Evolutionary conservation across 805 yeast genomes (phyloP).

Genomic region (Metschnikowia corniflorae): DNA sequence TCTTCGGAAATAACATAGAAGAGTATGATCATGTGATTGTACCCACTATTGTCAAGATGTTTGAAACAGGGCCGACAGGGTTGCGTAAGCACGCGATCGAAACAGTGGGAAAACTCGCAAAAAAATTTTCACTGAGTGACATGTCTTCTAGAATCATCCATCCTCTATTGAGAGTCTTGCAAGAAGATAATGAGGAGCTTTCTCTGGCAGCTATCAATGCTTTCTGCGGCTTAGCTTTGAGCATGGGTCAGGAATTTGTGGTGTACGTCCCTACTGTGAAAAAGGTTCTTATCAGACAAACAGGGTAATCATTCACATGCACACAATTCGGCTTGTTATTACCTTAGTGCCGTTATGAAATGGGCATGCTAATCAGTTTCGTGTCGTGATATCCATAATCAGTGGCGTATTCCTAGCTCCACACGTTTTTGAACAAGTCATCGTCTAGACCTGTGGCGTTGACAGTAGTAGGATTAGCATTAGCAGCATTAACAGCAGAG

Average conservation of each 20-base stretch:
- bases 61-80: slow-evolving; percentile 63
- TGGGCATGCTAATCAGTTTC: too few relatives aligned
- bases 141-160: slow-evolving; percentile 90
- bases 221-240: slow-evolving; percentile 69
- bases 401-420: slow-evolving; percentile 53
- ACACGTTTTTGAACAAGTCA: slow-evolving; percentile 66
- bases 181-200: slow-evolving; percentile 53
- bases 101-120: slow-evolving; percentile 77
- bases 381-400: too few relatives aligned
- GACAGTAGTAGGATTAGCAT: slow-evolving; percentile 4
- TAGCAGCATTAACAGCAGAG: too few relatives aligned
- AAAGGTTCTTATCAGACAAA: slow-evolving; percentile 57
- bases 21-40: slow-evolving; percentile 83
- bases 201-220: slow-evolving; percentile 71
- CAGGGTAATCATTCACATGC: too few relatives aligned
- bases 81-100: slow-evolving; percentile 73
- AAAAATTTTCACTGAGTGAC: slow-evolving; percentile 68
- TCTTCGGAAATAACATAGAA: slow-evolving; percentile 83
- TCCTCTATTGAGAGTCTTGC: slow-evolving; percentile 70
- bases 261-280: slow-evolving; percentile 84
- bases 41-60: slow-evolving; percentile 79
- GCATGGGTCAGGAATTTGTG: slow-evolving; percentile 77
- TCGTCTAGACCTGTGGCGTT: slow-evolving; percentile 54
- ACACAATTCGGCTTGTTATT: too few relatives aligned
- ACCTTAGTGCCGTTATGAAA: too few relatives aligned